Percentiles rank a stretch among this genome's conserved stretches.
Evolutionary conservation across 2,329 filamentous ascomycete genomes (phyloP).

Genomic region (Leptosphaerulina australis): DNA sequence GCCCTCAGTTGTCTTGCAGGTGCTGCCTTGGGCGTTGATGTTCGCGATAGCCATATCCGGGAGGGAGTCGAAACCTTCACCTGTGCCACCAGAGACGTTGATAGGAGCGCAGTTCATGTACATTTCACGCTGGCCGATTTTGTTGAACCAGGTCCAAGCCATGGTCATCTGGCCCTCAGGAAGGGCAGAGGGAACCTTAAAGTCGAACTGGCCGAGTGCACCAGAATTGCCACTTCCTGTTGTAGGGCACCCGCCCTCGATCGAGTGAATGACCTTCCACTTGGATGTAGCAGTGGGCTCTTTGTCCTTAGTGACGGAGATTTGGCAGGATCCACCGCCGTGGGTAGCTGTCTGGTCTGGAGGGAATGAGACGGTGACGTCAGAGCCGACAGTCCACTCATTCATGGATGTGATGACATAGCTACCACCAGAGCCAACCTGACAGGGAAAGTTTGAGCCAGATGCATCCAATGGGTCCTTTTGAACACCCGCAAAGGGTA

Average conservation of each 20-base stretch:
- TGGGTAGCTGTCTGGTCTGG: slow-evolving; percentile 72
- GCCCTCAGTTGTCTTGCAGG: slow-evolving; percentile 61
- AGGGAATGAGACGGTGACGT: slow-evolving; percentile 66
- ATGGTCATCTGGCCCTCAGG: slow-evolving; percentile 75
- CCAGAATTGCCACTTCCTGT: slow-evolving; percentile 42
- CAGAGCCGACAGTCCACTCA: slow-evolving; percentile 66
- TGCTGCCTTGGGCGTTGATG: slow-evolving; percentile 48
- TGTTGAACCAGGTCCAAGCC: slow-evolving; percentile 93
- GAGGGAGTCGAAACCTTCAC: slow-evolving; percentile 61
- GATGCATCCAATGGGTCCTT: slow-evolving; percentile 60
- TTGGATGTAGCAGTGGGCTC: slow-evolving; percentile 68
- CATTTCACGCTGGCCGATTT: slow-evolving; percentile 86
- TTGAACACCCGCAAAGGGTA: slow-evolving; percentile 61
- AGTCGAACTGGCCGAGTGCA: slow-evolving; percentile 64
- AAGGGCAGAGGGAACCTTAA: slow-evolving; percentile 73
- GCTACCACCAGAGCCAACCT: slow-evolving; percentile 47
- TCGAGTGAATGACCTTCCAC: slow-evolving; percentile 90
- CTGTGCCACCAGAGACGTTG: slow-evolving; percentile 61
- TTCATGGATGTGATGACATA: slow-evolving; percentile 61
- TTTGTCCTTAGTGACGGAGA: slow-evolving; percentile 78
- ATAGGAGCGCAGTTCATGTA: slow-evolving; percentile 95
- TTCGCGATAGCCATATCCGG: slow-evolving; percentile 79
- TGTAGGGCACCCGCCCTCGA: slow-evolving; percentile 80
- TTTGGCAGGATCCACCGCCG: slow-evolving; percentile 88
- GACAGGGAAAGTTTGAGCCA: slow-evolving; percentile 83